phyloP scores from a whole-genome alignment of 768 basidiomycete genomes.

The Clitopilus hobsonii region DNA sequence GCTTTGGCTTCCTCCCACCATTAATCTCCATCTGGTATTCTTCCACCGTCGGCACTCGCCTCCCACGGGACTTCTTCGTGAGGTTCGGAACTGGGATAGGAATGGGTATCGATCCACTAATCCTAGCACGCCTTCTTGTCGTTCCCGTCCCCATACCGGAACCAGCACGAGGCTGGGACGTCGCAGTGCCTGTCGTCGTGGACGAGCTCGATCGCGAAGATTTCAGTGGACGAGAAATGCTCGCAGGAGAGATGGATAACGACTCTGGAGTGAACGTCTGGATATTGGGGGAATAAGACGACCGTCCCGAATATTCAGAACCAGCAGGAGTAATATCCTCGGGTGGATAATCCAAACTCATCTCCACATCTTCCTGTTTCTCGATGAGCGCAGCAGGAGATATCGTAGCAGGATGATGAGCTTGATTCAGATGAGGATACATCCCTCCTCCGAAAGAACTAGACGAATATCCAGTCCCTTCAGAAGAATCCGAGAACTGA shows the following conservation, averaged over 20 bases:
- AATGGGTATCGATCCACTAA: constrained; percentile 26
- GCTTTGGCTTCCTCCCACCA: too few species aligned
- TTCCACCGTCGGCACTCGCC: constrained; percentile 40
- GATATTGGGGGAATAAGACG: neutral
- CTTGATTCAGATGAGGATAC: neutral
- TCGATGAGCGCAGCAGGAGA: neutral
- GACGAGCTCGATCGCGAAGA: neutral
- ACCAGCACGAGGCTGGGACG: constrained; percentile 6
- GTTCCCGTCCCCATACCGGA: neutral
- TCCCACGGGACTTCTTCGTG: constrained; percentile 44
- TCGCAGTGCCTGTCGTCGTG: neutral
- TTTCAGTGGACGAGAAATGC: neutral
- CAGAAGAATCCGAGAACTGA: neutral
- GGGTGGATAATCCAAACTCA: neutral
- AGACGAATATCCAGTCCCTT: neutral
- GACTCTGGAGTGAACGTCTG: neutral
- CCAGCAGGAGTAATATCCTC: neutral
- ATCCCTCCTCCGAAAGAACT: neutral
- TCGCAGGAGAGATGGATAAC: neutral
- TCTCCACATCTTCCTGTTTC: neutral
- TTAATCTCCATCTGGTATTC: constrained; percentile 13
- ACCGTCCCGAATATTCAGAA: neutral
- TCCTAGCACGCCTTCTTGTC: constrained; percentile 5
- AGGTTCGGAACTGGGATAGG: constrained; percentile 44
- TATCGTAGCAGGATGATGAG: neutral